Evolutionary conservation across 352 stramenopile species (phyloP), one percentile per base, ranked within the genome.

Genomic region (Phytopythium ostracodes): DNA sequence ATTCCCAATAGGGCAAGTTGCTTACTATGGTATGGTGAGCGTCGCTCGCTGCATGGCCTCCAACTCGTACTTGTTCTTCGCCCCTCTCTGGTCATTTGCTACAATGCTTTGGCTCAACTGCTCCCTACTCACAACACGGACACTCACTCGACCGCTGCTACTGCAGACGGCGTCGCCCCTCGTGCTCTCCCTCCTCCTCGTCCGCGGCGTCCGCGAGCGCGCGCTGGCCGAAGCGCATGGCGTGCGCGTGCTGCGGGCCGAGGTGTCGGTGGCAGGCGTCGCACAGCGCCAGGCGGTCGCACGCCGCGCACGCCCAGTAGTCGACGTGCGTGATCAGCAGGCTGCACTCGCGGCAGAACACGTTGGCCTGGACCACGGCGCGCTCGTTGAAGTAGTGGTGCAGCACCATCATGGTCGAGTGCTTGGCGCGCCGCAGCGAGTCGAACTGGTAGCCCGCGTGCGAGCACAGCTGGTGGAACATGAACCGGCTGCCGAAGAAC

Each of bases 321-420:
- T 87, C 66, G 15, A 72, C 79, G 64, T 88, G 81, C 52, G 81
- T 89, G 68, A 95, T 88, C 9, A 95, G 66, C 31, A 95, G 72
- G 46, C 61, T 85, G 73, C 86, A 95, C 51, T 90, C 77, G 25
- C 63, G 70, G 64, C 86, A 95, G 63, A 93, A 93, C 20, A 89
- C 64, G 55, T 92, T 93, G 42, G 81, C 64, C 57, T 92, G 86
- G 20, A 63, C 69, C 36, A 91, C 68, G 56, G 42, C 43, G 20
- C 74, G 72, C 61, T 92, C 75, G 64, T 94, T 92, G 58, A 93
- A 89, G 69, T 92, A 91, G 56, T 96, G 88, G 64, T 94, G 84
- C 53, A 96, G 63, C 51, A 96, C 81, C 87, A 96, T 96, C 83
- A 95, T 92, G 6, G 87, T 94, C 58, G 88, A 94, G 73, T 96